Evolutionary conservation across 306 rosid species (phyloP), one percentile per base, ranked within the genome.

Genomic region (Inga oerstediana): DNA sequence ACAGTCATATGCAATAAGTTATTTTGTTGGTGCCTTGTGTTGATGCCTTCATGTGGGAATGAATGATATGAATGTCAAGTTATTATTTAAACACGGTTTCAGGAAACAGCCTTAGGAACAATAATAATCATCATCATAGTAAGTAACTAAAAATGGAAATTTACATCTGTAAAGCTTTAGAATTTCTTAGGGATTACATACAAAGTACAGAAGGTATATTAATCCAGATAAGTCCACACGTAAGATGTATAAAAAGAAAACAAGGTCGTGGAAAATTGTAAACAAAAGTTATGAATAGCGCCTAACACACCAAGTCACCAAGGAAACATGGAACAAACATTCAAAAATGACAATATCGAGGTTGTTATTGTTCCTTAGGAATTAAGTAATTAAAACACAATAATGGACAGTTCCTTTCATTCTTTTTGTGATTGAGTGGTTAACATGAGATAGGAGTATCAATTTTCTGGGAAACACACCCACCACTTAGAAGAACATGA

Each of bases 381-480:
- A 78, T 62, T 68, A 81, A 83, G 84, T 72, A 81, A 78, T 3
- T 49, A 49, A 49, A 78, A 81, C 82, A n/a, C 71, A 80, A 54
- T 71, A 73, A 46, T 54, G 49, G 89, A 81, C 87, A 78, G 64
- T 86, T 84, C 81, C 65, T 83, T 83, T 85, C 85, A 80, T 78
- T 66, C 27, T 77, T 51, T 54, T 79, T 84, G 86, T 88, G 85
- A 2, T 82, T 14, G 62, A 79, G 83, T 85, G 88, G 81, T 76
- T 79, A 69, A 59, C 77, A 67, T 77, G 39, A 17, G 75, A 35
- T 78, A 84, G 0, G 20, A 52, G 77, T 71, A 75, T 87, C 88
- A 78, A 68, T 85, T 82, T 84, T 79, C 52, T 79, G 73, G 45
- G 80, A 82, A 88, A 85, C 83, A 84, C 78, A 72, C 34, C 71